phyloP scores from a whole-genome alignment of 2,329 filamentous ascomycete species.

The Scedosporium boydii region DNA sequence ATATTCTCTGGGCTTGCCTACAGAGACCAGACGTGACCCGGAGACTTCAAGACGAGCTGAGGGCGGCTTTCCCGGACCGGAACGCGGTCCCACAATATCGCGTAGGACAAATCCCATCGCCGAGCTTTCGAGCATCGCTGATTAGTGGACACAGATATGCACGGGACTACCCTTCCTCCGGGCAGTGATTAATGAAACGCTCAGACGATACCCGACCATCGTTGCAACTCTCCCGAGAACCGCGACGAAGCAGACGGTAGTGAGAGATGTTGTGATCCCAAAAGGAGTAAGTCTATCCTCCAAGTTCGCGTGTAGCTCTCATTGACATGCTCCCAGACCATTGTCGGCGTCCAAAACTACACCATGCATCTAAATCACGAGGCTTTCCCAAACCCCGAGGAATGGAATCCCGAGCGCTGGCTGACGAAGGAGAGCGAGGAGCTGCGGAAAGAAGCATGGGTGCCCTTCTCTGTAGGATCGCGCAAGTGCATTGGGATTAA shows the following conservation, averaged over 20 bases:
- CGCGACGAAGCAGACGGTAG: background rate
- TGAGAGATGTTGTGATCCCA: background rate
- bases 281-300: background rate
- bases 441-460: background rate
- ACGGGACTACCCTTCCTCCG: constrained; percentile 1
- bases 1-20: constrained; percentile 6
- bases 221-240: constrained; percentile 5
- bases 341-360: constrained; percentile 1
- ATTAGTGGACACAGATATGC: background rate
- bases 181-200: constrained; percentile 3
- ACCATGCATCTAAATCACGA: constrained; percentile 1
- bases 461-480: constrained; percentile 2
- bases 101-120: too few relatives aligned
- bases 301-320: too few relatives aligned
- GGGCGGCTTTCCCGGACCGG: background rate
- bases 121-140: too few relatives aligned
- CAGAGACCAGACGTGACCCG: background rate
- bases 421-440: background rate
- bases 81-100: background rate
- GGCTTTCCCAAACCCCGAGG: background rate
- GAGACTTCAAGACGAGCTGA: background rate
- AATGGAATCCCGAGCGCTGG: background rate
- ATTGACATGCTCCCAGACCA: too few relatives aligned
- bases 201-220: constrained; percentile 6
- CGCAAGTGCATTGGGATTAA: constrained; percentile 5